phyloP scores from a whole-genome alignment of 2,329 filamentous ascomycete genomes.

The Dactylonectria estremocensis region DNA sequence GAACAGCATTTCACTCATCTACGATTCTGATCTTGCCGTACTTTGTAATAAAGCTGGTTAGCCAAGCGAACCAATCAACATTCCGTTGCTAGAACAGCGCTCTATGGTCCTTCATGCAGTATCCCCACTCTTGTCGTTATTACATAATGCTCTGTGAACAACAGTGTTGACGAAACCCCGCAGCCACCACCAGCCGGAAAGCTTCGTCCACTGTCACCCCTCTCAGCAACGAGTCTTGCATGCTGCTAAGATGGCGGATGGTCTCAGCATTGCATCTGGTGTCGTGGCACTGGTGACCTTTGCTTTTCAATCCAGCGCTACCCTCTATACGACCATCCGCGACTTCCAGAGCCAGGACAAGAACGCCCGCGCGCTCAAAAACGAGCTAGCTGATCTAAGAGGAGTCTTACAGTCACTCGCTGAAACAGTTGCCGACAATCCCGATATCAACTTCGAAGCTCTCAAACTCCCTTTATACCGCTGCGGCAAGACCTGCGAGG shows the following conservation, averaged over 20 bases:
- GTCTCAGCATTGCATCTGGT: slow-evolving; percentile 33
- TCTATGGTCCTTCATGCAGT: no score
- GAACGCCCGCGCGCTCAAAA: slow-evolving; percentile 57
- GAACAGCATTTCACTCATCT: no score
- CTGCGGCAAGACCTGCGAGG: no score
- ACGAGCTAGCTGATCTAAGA: slow-evolving; percentile 57
- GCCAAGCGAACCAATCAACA: no score
- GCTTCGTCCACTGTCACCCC: not conserved
- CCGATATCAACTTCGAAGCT: not conserved
- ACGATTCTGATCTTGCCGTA: no score
- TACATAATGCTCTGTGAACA: no score
- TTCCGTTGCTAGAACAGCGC: no score
- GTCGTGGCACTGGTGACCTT: slow-evolving; percentile 35
- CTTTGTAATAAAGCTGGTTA: no score
- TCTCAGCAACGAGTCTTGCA: not conserved
- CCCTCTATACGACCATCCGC: slow-evolving; percentile 35
- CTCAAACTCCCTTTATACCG: no score
- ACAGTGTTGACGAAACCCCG: no score
- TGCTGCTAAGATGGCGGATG: slow-evolving; percentile 34
- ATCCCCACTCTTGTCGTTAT: no score
- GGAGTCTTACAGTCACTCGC: slow-evolving; percentile 54
- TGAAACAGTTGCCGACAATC: slow-evolving; percentile 41
- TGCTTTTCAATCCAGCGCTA: slow-evolving; percentile 39
- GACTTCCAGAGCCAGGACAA: slow-evolving; percentile 35
- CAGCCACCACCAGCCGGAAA: not conserved